A percentile compares a stretch with the other conserved stretches of the same genome.
Conservation (phyloP, 108 stramenopile species). For the Cyclotella sp. region DNA sequence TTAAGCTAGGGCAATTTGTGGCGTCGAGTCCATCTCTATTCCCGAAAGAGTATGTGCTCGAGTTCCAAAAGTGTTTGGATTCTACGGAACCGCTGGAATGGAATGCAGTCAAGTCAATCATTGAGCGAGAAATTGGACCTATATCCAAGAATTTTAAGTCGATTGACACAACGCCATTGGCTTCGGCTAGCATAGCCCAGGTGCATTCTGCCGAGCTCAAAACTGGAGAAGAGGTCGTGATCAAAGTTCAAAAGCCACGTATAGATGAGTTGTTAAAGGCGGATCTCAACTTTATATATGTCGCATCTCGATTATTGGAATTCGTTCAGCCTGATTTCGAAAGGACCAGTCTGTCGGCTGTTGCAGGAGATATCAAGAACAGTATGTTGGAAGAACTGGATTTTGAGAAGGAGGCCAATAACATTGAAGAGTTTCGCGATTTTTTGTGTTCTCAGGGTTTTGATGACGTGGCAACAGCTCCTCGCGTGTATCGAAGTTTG, state of each 20-base stretch:
- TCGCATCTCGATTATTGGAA: constrained; percentile 88
- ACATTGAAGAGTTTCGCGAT: constrained; percentile 88
- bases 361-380: constrained; percentile 86
- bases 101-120: constrained; percentile 77
- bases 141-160: constrained; percentile 69
- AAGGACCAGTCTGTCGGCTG: constrained; percentile 79
- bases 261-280: constrained; percentile 91
- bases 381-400: constrained; percentile 96
- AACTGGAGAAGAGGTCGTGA: constrained; percentile 92
- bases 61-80: constrained; percentile 97
- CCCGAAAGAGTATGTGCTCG: constrained; percentile 92
- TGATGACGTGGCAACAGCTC: constrained; percentile 74
- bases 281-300: constrained; percentile 93
- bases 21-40: constrained; percentile 95
- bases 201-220: constrained; percentile 89
- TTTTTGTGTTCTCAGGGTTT: constrained; percentile 79
- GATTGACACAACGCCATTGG: constrained; percentile 85
- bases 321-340: constrained; percentile 93
- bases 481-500: constrained; percentile 63
- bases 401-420: constrained; percentile 90
- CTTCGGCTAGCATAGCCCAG: constrained; percentile 93
- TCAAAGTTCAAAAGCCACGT: constrained; percentile 96
- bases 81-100: constrained; percentile 86
- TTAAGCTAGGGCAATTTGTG: constrained; percentile 97
- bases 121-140: constrained; percentile 86